Evolutionary conservation across 805 yeast genomes (phyloP).

Genomic region (Kodamaea laetipori): DNA sequence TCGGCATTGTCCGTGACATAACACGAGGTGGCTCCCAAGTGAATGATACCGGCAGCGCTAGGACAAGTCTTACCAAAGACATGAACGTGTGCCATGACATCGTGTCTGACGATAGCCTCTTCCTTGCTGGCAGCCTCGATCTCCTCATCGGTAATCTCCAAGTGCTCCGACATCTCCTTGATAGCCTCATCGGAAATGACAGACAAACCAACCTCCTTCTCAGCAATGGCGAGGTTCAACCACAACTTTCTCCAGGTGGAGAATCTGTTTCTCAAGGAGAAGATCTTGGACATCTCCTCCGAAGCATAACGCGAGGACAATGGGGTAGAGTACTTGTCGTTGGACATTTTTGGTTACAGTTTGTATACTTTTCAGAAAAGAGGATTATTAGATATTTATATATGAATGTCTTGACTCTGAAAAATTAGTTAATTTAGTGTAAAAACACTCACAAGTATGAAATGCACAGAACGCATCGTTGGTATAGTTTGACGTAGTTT

Average conservation of each 20-base stretch:
- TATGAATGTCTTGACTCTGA: constrained; percentile 9
- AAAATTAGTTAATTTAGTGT: constrained; percentile 4
- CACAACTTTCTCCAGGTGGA: constrained; percentile 98
- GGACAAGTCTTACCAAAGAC: constrained; percentile 92
- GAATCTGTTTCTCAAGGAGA: constrained; percentile 90
- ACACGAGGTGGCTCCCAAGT: constrained; percentile 97
- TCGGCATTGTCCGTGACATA: constrained; percentile 98
- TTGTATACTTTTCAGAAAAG: constrained; percentile 5
- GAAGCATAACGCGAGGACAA: constrained; percentile 96
- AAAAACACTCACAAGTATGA: background rate
- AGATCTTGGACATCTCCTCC: constrained; percentile 92
- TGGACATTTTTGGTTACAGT: constrained; percentile 31
- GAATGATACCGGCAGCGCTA: constrained; percentile 96
- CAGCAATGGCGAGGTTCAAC: constrained; percentile 94
- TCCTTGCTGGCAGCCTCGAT: constrained; percentile 85
- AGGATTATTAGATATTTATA: background rate
- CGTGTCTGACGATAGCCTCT: constrained; percentile 98
- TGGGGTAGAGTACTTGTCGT: constrained; percentile 88
- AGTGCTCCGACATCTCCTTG: constrained; percentile 75
- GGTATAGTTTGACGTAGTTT: background rate
- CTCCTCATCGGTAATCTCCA: constrained; percentile 89
- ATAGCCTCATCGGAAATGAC: constrained; percentile 91
- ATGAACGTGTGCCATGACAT: constrained; percentile 99
- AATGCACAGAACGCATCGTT: too few relatives aligned
- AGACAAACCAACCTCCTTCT: constrained; percentile 82